Percentiles rank a stretch among this genome's conserved stretches.
Evolutionary conservation across 805 yeast genomes (phyloP).

Genomic region (Spathaspora girioi): DNA sequence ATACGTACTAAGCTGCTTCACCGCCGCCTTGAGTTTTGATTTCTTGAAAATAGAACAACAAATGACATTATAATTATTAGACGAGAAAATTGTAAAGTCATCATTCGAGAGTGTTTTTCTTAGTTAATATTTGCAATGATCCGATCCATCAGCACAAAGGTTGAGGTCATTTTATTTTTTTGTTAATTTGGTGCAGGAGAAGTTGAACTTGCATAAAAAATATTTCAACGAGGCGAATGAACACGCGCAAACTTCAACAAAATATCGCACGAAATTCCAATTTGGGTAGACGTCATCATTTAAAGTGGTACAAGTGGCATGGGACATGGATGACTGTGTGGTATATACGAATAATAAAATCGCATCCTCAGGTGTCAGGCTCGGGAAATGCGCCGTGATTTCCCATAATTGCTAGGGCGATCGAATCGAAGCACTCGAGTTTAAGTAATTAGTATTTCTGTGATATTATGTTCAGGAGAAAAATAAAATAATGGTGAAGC

Average conservation of each 20-base stretch:
- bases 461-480: too few relatives aligned
- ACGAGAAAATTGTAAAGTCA: neutral
- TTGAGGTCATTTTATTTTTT: neutral
- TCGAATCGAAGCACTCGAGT: too few relatives aligned
- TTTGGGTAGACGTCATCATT: neutral
- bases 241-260: neutral
- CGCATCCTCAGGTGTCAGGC: too few relatives aligned
- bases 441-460: too few relatives aligned
- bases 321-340: too few relatives aligned
- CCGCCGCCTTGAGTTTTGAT: neutral
- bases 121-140: neutral
- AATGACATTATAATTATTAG: neutral
- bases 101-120: neutral
- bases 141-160: neutral
- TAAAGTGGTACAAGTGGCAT: too few relatives aligned
- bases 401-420: too few relatives aligned
- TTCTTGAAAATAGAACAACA: neutral
- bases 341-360: too few relatives aligned
- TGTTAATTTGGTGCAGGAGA: neutral
- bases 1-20: too few relatives aligned
- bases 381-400: too few relatives aligned
- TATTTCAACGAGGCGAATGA: neutral
- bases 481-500: too few relatives aligned
- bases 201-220: neutral
- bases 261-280: neutral